Evolutionary conservation across 1,139 yeast species (phyloP).

Genomic region (Candida neerlandica): DNA sequence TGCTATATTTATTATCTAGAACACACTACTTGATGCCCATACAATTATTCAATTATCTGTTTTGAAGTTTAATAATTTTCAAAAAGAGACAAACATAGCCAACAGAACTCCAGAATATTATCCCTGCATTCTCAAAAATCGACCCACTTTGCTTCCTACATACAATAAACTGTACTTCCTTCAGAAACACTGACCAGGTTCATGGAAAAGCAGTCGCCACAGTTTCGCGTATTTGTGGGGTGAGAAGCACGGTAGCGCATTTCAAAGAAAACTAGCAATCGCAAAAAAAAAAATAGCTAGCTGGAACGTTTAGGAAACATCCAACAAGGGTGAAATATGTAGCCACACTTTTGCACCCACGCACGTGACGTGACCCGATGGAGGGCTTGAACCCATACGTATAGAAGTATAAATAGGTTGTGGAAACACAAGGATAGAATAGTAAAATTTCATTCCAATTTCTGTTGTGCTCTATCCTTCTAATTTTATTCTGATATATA

Average conservation of each 20-base stretch:
- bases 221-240: neutral
- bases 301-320: neutral
- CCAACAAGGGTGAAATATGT: neutral
- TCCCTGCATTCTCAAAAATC: too few species aligned
- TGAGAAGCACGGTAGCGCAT: neutral
- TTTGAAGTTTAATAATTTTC: too few species aligned
- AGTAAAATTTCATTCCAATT: neutral
- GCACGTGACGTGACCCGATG: neutral
- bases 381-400: neutral
- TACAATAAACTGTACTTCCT: too few species aligned
- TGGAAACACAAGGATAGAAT: neutral
- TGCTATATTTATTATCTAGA: too few species aligned
- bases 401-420: neutral
- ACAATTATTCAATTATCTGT: too few species aligned
- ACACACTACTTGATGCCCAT: too few species aligned
- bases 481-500: neutral
- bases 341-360: constrained; percentile 4
- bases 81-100: too few species aligned
- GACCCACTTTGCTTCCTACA: too few species aligned
- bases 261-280: neutral
- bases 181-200: too few species aligned
- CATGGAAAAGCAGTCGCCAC: neutral
- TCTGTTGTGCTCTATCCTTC: neutral
- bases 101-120: too few species aligned
- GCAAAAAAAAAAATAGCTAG: neutral